Percentiles rank a stretch among this genome's conserved stretches.
These are phyloP conservation scores for Coemansia sp. DNA, from an alignment of 192 early-diverging fungal genomes.

Conservation along the genomic window DNA sequence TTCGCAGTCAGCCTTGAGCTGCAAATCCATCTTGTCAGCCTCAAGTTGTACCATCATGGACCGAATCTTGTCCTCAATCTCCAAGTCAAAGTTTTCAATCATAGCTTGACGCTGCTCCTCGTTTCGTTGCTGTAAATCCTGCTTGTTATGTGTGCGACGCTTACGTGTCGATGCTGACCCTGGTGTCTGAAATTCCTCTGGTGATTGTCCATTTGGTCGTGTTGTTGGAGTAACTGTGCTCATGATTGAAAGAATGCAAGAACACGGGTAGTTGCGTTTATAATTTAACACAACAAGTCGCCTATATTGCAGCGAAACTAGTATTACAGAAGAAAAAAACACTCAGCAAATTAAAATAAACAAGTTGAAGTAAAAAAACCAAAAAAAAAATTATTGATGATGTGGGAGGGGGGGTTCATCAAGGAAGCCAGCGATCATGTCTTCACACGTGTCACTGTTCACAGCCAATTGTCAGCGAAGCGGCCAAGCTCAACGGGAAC, in stretches of 20 bases:
- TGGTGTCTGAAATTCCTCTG: slow-evolving; percentile 17
- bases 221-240: slow-evolving; percentile 7
- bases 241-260: neutral
- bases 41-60: slow-evolving; percentile 47
- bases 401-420: neutral
- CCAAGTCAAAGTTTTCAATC: slow-evolving; percentile 54
- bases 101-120: slow-evolving; percentile 45
- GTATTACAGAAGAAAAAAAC: no score
- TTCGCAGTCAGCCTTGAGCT: slow-evolving; percentile 49
- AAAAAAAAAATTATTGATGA: neutral
- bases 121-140: slow-evolving; percentile 25
- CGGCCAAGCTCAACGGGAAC: no score
- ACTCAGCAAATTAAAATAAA: no score
- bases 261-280: no score
- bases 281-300: no score
- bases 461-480: no score
- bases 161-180: slow-evolving; percentile 15
- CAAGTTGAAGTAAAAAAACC: no score
- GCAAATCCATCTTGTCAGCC: slow-evolving; percentile 38
- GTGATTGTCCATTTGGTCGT: slow-evolving; percentile 2
- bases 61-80: slow-evolving; percentile 49
- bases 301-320: no score
- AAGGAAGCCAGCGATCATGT: no score
- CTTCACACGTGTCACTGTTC: no score
- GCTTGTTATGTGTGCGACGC: slow-evolving; percentile 15